Conservation (phyloP, 179 eudicot species). For the Spinacia oleracea region DNA sequence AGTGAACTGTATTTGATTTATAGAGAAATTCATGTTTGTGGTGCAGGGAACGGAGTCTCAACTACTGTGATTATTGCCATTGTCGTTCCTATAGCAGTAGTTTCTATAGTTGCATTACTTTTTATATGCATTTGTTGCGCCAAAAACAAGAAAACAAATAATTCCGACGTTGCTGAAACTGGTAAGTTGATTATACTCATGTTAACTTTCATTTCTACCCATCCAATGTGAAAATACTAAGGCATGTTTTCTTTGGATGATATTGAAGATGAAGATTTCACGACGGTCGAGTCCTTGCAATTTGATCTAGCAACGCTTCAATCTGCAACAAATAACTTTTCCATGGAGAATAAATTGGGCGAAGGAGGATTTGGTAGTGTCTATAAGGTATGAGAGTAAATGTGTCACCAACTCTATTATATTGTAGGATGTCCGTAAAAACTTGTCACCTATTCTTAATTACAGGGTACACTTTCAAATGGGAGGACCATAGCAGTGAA, state of each 20-base stretch:
- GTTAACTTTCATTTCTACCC: too few relatives aligned
- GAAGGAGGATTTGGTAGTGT: slow-evolving; percentile 46
- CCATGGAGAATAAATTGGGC: slow-evolving; percentile 29
- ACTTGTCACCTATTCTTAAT: too few relatives aligned
- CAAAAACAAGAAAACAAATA: slow-evolving; percentile 3
- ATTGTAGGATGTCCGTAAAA: too few relatives aligned
- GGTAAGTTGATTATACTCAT: background rate
- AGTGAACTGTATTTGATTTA: too few relatives aligned
- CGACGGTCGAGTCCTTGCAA: slow-evolving; percentile 22
- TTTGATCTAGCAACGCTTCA: slow-evolving; percentile 25
- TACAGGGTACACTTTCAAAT: slow-evolving; percentile 18
- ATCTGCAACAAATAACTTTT: slow-evolving; percentile 33
- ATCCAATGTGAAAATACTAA: too few relatives aligned
- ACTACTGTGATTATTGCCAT: slow-evolving; percentile 20
- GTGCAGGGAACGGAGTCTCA: slow-evolving; percentile 24
- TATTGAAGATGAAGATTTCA: slow-evolving; percentile 14
- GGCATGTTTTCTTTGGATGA: background rate
- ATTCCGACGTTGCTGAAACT: background rate
- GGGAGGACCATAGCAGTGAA: slow-evolving; percentile 31
- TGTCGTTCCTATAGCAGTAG: slow-evolving; percentile 5
- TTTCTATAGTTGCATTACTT: background rate
- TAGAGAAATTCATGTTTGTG: too few relatives aligned
- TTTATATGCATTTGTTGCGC: background rate
- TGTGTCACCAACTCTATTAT: too few relatives aligned
- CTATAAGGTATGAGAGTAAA: slow-evolving; percentile 48